A percentile compares a stretch with the other conserved stretches of the same genome.
Conservation (phyloP, 352 stramenopile genomes). For the Phytopythium boreale region DNA sequence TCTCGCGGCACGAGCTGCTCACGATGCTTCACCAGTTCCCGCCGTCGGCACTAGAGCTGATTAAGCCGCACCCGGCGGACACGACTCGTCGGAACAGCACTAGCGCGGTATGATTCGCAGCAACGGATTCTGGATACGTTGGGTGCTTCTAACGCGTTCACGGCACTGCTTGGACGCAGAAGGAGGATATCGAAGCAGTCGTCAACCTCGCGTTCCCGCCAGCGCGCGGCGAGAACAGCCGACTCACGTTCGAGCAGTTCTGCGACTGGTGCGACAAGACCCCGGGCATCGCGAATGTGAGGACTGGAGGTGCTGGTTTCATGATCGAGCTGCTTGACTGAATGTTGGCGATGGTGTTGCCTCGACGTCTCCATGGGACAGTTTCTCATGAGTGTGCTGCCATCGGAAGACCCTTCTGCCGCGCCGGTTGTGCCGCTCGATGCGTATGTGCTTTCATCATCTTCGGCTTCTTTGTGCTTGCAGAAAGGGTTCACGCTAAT, state of each 20-base stretch:
- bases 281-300: conserved; percentile 69
- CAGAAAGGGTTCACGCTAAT: background rate
- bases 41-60: conserved; percentile 57
- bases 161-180: conserved; percentile 15
- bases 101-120: conserved; percentile 8
- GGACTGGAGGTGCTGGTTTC: background rate
- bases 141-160: background rate
- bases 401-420: conserved; percentile 46
- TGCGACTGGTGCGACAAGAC: conserved; percentile 81
- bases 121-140: background rate
- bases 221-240: conserved; percentile 31
- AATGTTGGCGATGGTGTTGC: background rate
- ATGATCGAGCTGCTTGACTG: background rate
- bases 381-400: conserved; percentile 80
- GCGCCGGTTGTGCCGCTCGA: conserved; percentile 29
- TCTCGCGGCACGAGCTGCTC: conserved; percentile 81
- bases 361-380: conserved; percentile 7
- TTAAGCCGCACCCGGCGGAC: conserved; percentile 25
- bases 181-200: conserved; percentile 75
- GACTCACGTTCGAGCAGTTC: conserved; percentile 88
- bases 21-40: conserved; percentile 88
- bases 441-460: conserved; percentile 16
- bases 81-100: conserved; percentile 3
- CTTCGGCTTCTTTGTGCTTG: conserved; percentile 1
- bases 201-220: conserved; percentile 77